Evolutionary conservation across 352 stramenopile genomes (phyloP), one percentile per base, ranked within the genome.

Genomic region (Phytophthora rubi): DNA sequence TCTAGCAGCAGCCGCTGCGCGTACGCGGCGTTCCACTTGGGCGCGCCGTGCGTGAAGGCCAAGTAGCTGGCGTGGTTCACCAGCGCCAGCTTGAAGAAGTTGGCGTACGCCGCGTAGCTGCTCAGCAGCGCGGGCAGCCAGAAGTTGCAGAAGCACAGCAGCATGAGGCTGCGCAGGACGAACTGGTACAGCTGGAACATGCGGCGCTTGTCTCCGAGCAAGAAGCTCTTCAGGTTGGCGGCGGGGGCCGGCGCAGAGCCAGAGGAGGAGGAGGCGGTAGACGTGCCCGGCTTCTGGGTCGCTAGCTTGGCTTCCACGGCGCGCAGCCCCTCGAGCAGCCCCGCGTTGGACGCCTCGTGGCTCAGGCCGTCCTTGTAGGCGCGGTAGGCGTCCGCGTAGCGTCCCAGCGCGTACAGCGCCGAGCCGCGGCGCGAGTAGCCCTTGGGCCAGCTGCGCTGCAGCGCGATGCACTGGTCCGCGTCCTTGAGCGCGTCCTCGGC

Each of bases 391-490:
- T 96, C 88, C 1, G 81, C 54, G 55, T 85, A 94, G 56, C 85
- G 86, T 0, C 78, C 79, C 21, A 94, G 71, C 53, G 78, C 63
- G 65, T 88, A 90, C 30, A 96, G 76, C 56, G 91, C 89, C 2
- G 86, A 82, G 21, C 88, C 90, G n/a, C 90, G 85, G 59, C 91
- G 88, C 37, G 87, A 95, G 72, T 94, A 97, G 37, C 91, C 91
- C 73, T 97, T 97, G 62, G 86, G 68, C 89, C 89, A 97, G 61
- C 84, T 83, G 30, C 80, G 81, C 63, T 92, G 82, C 12, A 96
- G 73, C 26, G 83, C 35, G 4, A 96, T 69, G 60, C 91, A 97
- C 71, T 92, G 69, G 15, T 94, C 88, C 16, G 90, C 91, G 66
- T 97, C 91, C 13, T 77, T 68, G 9, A 97, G 76, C 44, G 91